These are phyloP conservation scores for Neckera pumila DNA, from an alignment of 225 moss, liverwort and hornwort species.

Conservation along the genomic window DNA sequence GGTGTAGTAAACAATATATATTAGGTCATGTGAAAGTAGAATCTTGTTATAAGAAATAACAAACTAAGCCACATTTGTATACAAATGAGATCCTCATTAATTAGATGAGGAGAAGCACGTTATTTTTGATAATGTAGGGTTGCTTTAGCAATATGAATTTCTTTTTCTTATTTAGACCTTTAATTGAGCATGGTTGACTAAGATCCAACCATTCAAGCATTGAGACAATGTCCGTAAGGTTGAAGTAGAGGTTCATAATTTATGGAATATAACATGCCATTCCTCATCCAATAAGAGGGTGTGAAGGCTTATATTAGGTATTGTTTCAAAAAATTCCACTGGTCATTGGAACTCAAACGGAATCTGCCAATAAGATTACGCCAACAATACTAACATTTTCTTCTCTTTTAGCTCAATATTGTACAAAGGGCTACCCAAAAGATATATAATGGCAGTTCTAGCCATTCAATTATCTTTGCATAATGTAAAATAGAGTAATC, in stretches of 20 bases:
- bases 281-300: neutral
- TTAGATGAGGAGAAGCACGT: neutral
- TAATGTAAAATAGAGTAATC: too few relatives aligned
- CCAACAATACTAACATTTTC: too few relatives aligned
- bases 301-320: too few relatives aligned
- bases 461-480: too few relatives aligned
- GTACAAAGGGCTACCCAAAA: too few relatives aligned
- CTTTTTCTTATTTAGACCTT: neutral
- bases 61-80: neutral
- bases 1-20: neutral
- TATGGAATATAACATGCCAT: neutral
- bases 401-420: too few relatives aligned
- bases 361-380: too few relatives aligned
- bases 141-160: neutral
- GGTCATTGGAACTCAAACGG: too few relatives aligned
- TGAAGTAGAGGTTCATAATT: neutral
- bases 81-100: neutral
- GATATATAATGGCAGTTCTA: too few relatives aligned
- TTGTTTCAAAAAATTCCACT: too few relatives aligned
- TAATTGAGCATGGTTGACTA: neutral
- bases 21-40: neutral
- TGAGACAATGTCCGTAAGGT: fast-evolving
- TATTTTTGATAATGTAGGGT: neutral
- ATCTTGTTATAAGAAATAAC: neutral
- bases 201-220: neutral